Conservation (phyloP, 306 rosid species). For the Sicyos edulis region DNA sequence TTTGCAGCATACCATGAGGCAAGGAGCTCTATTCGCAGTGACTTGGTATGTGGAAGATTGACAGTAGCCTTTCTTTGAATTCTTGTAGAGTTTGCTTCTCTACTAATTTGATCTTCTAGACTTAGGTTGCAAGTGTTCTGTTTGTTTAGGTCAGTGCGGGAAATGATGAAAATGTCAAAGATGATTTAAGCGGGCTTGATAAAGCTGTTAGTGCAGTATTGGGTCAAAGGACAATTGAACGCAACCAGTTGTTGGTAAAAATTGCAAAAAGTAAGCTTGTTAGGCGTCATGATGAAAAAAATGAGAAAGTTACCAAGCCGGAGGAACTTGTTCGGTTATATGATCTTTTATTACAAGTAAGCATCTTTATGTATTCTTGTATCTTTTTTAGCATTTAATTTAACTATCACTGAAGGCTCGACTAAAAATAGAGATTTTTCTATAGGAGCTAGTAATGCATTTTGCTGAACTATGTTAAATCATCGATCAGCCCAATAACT, state of each 20-base stretch:
- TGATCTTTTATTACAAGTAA: slow-evolving; percentile 85
- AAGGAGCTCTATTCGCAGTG: slow-evolving; percentile 85
- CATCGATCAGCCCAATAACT: too few relatives aligned
- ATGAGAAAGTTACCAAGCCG: slow-evolving; percentile 92
- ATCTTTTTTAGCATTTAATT: slow-evolving; percentile 1
- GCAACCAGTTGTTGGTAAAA: slow-evolving; percentile 78
- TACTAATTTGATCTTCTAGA: slow-evolving; percentile 14
- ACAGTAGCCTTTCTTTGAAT: background rate
- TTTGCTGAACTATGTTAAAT: too few relatives aligned
- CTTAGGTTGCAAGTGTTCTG: slow-evolving; percentile 20
- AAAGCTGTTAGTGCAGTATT: slow-evolving; percentile 92
- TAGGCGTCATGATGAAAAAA: slow-evolving; percentile 73
- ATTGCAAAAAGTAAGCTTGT: slow-evolving; percentile 82
- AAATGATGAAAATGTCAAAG: slow-evolving; percentile 77
- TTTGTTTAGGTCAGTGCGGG: slow-evolving; percentile 73
- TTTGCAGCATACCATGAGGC: slow-evolving; percentile 94
- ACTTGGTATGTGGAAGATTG: slow-evolving; percentile 55
- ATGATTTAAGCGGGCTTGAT: slow-evolving; percentile 90
- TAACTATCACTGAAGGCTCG: background rate
- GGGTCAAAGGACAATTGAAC: slow-evolving; percentile 91
- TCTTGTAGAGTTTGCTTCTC: background rate
- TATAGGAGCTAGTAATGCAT: background rate
- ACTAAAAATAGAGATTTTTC: slow-evolving; percentile 9
- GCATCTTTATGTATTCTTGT: slow-evolving; percentile 19
- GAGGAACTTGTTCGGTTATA: slow-evolving; percentile 96